Conservation (phyloP, 2,329 filamentous ascomycete species). For the Trichoderma breve region DNA sequence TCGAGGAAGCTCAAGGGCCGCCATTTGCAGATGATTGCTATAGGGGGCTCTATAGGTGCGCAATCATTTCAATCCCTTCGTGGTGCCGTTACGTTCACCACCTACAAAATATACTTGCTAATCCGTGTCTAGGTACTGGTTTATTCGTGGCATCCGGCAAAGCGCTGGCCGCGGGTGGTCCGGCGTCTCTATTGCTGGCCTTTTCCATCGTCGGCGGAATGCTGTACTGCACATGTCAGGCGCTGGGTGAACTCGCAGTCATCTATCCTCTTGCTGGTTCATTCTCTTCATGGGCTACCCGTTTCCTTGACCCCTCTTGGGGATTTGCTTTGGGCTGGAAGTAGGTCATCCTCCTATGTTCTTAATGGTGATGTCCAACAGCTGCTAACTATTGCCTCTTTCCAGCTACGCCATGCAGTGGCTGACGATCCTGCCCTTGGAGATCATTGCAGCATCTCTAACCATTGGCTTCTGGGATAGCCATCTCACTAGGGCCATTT, state of each 20-base stretch:
- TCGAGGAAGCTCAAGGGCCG: slow-evolving; percentile 75
- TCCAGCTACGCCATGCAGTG: slow-evolving; percentile 79
- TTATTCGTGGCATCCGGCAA: slow-evolving; percentile 81
- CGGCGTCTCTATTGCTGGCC: slow-evolving; percentile 74
- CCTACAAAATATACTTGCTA: neutral
- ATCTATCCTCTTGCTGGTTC: slow-evolving; percentile 88
- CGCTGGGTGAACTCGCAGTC: slow-evolving; percentile 87
- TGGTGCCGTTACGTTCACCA: neutral
- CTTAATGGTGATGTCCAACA: neutral
- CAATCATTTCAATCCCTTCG: neutral
- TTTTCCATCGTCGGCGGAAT: slow-evolving; percentile 78
- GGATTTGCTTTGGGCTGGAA: slow-evolving; percentile 97
- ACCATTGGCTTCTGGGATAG: slow-evolving; percentile 80
- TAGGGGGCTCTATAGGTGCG: slow-evolving; percentile 81
- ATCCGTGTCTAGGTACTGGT: slow-evolving; percentile 60
- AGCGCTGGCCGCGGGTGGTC: slow-evolving; percentile 69
- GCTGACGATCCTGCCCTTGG: slow-evolving; percentile 78
- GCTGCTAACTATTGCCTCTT: slow-evolving; percentile 4
- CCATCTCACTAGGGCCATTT: slow-evolving; percentile 65
- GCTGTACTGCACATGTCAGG: slow-evolving; percentile 90
- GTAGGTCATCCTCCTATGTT: slow-evolving; percentile 42
- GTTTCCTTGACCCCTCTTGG: slow-evolving; percentile 92
- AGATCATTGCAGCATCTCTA: slow-evolving; percentile 83
- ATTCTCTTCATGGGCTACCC: slow-evolving; percentile 87
- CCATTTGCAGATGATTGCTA: slow-evolving; percentile 97